Base-by-base conservation (phyloP, 805 yeast genomes). In the Lipomyces mesembrius region DNA sequence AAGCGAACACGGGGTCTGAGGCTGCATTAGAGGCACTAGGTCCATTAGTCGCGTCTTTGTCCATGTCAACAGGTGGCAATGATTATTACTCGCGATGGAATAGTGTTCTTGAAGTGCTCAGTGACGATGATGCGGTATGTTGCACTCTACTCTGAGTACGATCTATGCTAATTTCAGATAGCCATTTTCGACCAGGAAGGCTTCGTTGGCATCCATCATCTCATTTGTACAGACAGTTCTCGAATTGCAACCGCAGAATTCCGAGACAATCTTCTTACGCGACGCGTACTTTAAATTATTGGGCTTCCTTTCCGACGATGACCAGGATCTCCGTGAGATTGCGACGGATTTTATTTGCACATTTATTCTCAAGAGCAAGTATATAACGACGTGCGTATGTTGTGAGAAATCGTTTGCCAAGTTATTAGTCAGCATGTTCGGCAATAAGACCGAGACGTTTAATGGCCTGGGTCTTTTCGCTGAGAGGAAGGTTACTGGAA, bases 231-330 rank as follows among this genome's bases (percentile, higher is more conserved):
- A 54, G 39, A 2, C 49, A 11, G 8, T 22, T 54, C 9, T 7
- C 22, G 49, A 43, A n/a, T 6, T 43, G 49, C 49, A n/a, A n/a
- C 20, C 49, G 49, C 22, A 43, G 11, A 43, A n/a, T 43, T n/a
- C 22, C 9, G 11, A 43, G 20, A 43, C 22, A n/a, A 8, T 17
- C 20, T 43, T 17, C 22, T 43, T 43, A n/a, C 49, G 8, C 9
- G 49, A 61, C 75, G 70, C 77, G 63, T 46, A 57, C 35, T 37
- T 68, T 60, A 59, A 73, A 12, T 63, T 78, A 52, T 64, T 70
- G 53, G 60, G 82, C 0, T 80, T 80, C 65, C 74, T 88, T 29
- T 77, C 78, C 61, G 97, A 91, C 76, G 96, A 91, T 72, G 94
- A 89, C 71, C 85, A 81, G 12, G 86, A 82, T 14, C 77, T 90